Evolutionary conservation across 139 green algal species (phyloP).

Genomic region (Desmodesmus armatus): DNA sequence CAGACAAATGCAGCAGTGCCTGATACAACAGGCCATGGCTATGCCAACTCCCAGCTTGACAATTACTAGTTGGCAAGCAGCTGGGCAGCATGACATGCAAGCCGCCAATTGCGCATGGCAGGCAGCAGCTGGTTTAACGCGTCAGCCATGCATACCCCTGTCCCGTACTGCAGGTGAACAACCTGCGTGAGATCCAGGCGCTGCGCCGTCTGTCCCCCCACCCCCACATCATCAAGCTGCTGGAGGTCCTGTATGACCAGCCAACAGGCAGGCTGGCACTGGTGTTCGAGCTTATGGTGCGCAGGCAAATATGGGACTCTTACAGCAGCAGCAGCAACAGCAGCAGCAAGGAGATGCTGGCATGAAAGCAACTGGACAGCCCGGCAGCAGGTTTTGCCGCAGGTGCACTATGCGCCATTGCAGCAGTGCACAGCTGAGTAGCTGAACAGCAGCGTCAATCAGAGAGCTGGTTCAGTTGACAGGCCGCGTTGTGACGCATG

Average conservation of each 20-base stretch:
- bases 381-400: not conserved
- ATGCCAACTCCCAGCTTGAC: too few relatives aligned
- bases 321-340: not conserved
- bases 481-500: too few relatives aligned
- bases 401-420: too few relatives aligned
- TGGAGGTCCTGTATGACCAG: slow-evolving; percentile 92
- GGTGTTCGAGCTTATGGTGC: slow-evolving; percentile 91
- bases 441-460: too few relatives aligned
- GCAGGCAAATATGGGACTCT: slow-evolving; percentile 26
- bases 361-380: not conserved
- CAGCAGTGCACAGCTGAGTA: too few relatives aligned
- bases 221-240: slow-evolving; percentile 88
- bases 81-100: too few relatives aligned
- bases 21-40: too few relatives aligned
- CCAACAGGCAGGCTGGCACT: slow-evolving; percentile 88
- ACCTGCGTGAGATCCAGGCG: slow-evolving; percentile 89
- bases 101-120: too few relatives aligned
- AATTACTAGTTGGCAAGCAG: too few relatives aligned
- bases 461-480: not conserved
- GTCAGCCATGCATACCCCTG: not conserved
- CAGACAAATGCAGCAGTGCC: not conserved
- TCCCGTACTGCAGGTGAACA: slow-evolving; percentile 72
- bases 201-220: slow-evolving; percentile 83
- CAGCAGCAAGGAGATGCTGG: not conserved
- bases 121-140: not conserved